A percentile compares a stretch with the other conserved stretches of the same genome.
These are phyloP conservation scores for Tricholoma flavovirens DNA, from an alignment of 768 basidiomycete species.

Conservation along the genomic window DNA sequence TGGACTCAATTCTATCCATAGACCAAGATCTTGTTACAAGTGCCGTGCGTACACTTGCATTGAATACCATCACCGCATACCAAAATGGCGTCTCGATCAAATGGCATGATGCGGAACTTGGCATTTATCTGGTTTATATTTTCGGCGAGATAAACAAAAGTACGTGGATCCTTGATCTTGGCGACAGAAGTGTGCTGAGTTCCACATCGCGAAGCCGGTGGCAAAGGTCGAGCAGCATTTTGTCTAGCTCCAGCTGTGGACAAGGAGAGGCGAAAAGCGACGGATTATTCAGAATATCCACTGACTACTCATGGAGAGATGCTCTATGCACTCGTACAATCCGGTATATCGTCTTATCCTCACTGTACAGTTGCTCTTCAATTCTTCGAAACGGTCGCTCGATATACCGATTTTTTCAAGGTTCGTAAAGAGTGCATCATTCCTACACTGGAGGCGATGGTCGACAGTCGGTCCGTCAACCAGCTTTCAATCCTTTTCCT, in stretches of 20 bases:
- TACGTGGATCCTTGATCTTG: slow-evolving; percentile 28
- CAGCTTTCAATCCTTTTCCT: not conserved
- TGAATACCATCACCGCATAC: slow-evolving; percentile 70
- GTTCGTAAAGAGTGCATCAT: slow-evolving; percentile 85
- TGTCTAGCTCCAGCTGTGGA: slow-evolving; percentile 68
- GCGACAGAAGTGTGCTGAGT: slow-evolving; percentile 4
- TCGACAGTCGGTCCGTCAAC: slow-evolving; percentile 65
- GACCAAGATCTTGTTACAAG: slow-evolving; percentile 82
- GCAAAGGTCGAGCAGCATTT: slow-evolving; percentile 82
- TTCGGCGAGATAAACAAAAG: slow-evolving; percentile 93
- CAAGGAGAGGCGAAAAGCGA: slow-evolving; percentile 60
- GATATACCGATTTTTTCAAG: slow-evolving; percentile 96
- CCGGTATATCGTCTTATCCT: slow-evolving; percentile 76
- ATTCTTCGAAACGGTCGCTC: slow-evolving; percentile 88
- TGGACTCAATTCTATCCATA: slow-evolving; percentile 82
- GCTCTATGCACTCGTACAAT: slow-evolving; percentile 76
- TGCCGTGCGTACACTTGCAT: slow-evolving; percentile 65
- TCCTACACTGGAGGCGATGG: slow-evolving; percentile 83
- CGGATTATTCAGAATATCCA: slow-evolving; percentile 75
- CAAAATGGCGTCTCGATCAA: slow-evolving; percentile 57
- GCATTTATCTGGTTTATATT: slow-evolving; percentile 87
- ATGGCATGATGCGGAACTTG: slow-evolving; percentile 94
- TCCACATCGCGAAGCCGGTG: slow-evolving; percentile 42
- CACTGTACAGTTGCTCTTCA: slow-evolving; percentile 82
- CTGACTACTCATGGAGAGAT: slow-evolving; percentile 90